These are phyloP conservation scores for Tulasnella sp. DNA, from an alignment of 768 basidiomycete species.

Conservation along the genomic window DNA sequence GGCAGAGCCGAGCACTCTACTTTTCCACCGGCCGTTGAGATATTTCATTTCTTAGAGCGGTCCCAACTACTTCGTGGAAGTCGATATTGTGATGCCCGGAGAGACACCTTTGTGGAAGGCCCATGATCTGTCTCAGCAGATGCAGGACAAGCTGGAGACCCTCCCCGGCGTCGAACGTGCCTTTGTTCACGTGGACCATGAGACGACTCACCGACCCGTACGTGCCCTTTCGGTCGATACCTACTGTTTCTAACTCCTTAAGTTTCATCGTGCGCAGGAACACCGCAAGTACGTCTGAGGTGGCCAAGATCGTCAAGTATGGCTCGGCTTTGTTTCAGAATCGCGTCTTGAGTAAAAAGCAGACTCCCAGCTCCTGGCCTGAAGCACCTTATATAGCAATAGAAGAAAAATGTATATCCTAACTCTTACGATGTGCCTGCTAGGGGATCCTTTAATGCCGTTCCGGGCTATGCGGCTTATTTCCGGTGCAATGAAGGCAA, in stretches of 20 bases:
- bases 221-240: constrained; percentile 20
- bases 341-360: too few relatives aligned
- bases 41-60: background rate
- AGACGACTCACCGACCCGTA: constrained; percentile 74
- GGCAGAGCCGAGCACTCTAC: background rate
- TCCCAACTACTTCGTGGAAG: constrained; percentile 74
- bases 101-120: constrained; percentile 83
- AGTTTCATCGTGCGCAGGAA: background rate
- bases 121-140: constrained; percentile 75
- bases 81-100: constrained; percentile 90
- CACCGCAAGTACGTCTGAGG: background rate
- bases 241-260: background rate
- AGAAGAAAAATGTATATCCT: too few relatives aligned
- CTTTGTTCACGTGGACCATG: constrained; percentile 94
- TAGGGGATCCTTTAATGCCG: background rate
- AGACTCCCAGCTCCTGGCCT: too few relatives aligned
- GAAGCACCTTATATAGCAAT: too few relatives aligned
- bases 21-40: background rate
- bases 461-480: background rate
- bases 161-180: constrained; percentile 88
- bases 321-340: too few relatives aligned
- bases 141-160: constrained; percentile 85
- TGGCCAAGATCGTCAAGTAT: background rate
- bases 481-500: background rate
- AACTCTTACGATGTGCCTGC: too few relatives aligned